A percentile compares a stretch with the other conserved stretches of the same genome.
Conservation (phyloP, 148 eudicot genomes). For the Silene latifolia region DNA sequence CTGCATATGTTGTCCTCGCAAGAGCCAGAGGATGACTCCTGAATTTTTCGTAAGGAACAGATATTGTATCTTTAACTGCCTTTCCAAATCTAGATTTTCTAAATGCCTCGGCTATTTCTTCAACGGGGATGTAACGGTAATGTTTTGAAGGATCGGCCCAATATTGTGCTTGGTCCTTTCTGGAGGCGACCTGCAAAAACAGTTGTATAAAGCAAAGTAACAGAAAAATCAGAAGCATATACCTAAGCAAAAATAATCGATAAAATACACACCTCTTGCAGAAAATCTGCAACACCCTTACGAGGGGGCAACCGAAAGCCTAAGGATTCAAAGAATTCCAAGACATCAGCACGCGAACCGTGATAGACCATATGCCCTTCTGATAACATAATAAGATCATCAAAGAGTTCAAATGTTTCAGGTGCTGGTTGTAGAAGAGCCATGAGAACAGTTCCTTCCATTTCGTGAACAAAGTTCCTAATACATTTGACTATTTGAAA, state of each 20-base stretch:
- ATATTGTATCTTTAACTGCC: conserved; percentile 40
- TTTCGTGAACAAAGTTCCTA: conserved; percentile 63
- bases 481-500: conserved; percentile 75
- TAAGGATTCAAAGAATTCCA: conserved; percentile 66
- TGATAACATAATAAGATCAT: conserved; percentile 64
- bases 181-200: conserved; percentile 67
- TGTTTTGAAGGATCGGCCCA: conserved; percentile 82
- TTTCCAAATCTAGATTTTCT: conserved; percentile 58
- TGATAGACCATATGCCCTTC: conserved; percentile 75
- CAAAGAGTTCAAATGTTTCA: conserved; percentile 80
- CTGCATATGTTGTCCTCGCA: conserved; percentile 43
- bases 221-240: background rate
- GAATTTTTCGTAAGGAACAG: conserved; percentile 50
- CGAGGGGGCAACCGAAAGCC: conserved; percentile 75
- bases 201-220: background rate
- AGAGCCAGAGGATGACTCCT: conserved; percentile 54
- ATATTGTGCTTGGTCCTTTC: conserved; percentile 86
- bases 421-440: conserved; percentile 96
- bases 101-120: conserved; percentile 68
- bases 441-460: conserved; percentile 84
- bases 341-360: conserved; percentile 61
- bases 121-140: conserved; percentile 53
- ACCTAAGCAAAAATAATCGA: background rate
- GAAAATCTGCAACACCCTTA: conserved; percentile 86
- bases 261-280: conserved; percentile 65